Conservation (phyloP, 176 grass and related monocot genomes). For the Stipa capillata region DNA sequence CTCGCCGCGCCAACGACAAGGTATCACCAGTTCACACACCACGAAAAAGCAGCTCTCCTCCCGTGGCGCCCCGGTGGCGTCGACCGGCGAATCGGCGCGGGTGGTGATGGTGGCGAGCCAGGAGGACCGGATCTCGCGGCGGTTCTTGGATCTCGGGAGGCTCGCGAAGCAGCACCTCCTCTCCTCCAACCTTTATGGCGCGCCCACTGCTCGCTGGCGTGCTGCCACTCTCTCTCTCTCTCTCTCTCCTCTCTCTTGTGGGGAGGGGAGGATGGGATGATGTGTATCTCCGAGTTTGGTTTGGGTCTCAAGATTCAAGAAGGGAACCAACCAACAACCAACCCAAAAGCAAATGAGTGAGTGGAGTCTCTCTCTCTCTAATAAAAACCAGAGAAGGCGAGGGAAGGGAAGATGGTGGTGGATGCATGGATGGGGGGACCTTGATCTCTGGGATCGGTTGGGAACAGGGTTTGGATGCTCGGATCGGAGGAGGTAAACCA, state of each 20-base stretch:
- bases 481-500: not conserved
- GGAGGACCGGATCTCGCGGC: slow-evolving; percentile 32
- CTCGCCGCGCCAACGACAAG: too few species aligned
- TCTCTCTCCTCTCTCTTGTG: too few species aligned
- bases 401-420: not conserved
- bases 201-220: slow-evolving; percentile 15
- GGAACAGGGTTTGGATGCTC: not conserved
- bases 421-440: slow-evolving; percentile 20
- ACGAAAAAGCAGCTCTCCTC: too few species aligned
- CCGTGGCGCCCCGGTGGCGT: not conserved
- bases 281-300: not conserved
- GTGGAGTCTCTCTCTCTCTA: too few species aligned
- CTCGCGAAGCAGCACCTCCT: not conserved
- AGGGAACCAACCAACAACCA: slow-evolving; percentile 39
- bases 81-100: not conserved
- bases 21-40: not conserved
- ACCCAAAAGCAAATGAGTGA: slow-evolving; percentile 34
- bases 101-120: not conserved
- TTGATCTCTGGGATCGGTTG: slow-evolving; percentile 25
- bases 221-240: not conserved
- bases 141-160: slow-evolving; percentile 18
- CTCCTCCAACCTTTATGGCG: slow-evolving; percentile 17
- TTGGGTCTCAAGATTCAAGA: slow-evolving; percentile 16
- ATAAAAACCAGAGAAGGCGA: slow-evolving; percentile 19
- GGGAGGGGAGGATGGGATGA: too few species aligned